Evolutionary conservation across 805 yeast species (phyloP).

Genomic region (Torulaspora maleeae): DNA sequence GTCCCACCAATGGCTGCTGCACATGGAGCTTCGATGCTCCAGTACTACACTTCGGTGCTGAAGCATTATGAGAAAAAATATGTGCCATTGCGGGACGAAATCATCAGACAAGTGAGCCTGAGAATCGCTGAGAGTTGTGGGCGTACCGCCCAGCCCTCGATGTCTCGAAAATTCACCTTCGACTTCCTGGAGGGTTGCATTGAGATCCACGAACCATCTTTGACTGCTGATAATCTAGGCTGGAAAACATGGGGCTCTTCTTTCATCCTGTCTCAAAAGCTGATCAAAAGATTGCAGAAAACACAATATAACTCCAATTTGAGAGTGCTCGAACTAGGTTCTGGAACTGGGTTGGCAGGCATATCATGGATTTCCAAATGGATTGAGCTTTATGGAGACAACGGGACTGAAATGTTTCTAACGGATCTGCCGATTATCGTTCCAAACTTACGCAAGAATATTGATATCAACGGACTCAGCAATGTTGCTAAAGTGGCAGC

Average conservation of each 20-base stretch:
- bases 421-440: slow-evolving; percentile 82
- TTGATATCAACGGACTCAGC: slow-evolving; percentile 45
- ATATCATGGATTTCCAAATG: slow-evolving; percentile 48
- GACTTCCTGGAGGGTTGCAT: slow-evolving; percentile 33
- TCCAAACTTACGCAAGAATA: slow-evolving; percentile 59
- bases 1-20: slow-evolving; percentile 39
- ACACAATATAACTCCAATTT: slow-evolving; percentile 8
- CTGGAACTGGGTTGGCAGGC: slow-evolving; percentile 93
- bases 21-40: slow-evolving; percentile 45
- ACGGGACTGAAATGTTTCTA: slow-evolving; percentile 44
- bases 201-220: slow-evolving; percentile 68
- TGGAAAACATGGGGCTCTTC: slow-evolving; percentile 97
- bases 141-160: slow-evolving; percentile 72
- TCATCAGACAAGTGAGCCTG: slow-evolving; percentile 54
- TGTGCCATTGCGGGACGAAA: slow-evolving; percentile 41
- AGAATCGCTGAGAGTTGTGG: slow-evolving; percentile 81
- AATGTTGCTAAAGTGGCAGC: slow-evolving; percentile 40
- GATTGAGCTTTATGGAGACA: slow-evolving; percentile 37
- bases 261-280: slow-evolving; percentile 54
- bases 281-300: slow-evolving; percentile 34
- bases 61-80: slow-evolving; percentile 14
- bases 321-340: slow-evolving; percentile 70
- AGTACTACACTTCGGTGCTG: slow-evolving; percentile 43
- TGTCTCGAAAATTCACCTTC: slow-evolving; percentile 54
- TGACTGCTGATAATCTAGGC: slow-evolving; percentile 84